These are phyloP conservation scores for Cardiospermum halicacabum DNA, from an alignment of 345 rosid species.

Conservation along the genomic window DNA sequence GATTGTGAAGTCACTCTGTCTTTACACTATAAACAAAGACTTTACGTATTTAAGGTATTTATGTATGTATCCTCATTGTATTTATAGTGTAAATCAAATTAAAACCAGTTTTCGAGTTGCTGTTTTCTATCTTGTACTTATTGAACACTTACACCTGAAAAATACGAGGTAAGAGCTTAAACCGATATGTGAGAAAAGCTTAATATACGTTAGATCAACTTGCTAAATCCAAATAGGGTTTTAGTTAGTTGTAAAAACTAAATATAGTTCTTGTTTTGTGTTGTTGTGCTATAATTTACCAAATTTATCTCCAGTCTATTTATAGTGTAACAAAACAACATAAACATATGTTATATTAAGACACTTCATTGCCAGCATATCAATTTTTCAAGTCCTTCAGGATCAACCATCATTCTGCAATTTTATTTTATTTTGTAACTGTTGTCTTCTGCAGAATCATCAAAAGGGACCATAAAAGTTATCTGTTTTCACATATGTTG, in stretches of 20 bases:
- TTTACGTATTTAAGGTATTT: not conserved
- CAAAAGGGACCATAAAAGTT: no score
- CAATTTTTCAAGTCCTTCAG: not conserved
- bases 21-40: not conserved
- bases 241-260: not conserved
- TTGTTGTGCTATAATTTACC: constrained; percentile 2
- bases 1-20: constrained; percentile 1
- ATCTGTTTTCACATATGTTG: no score
- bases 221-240: no score
- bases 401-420: not conserved
- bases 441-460: not conserved
- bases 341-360: constrained; percentile 1
- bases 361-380: constrained; percentile 16
- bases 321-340: not conserved
- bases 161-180: no score
- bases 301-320: constrained; percentile 6
- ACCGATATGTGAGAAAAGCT: no score
- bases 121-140: no score
- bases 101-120: not conserved
- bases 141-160: no score
- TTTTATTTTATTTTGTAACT: not conserved
- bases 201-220: no score
- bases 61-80: constrained; percentile 3
- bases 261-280: not conserved
- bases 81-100: not conserved